Conservation (phyloP, 73 alveolate species). For the Tetrahymena elliotti region DNA sequence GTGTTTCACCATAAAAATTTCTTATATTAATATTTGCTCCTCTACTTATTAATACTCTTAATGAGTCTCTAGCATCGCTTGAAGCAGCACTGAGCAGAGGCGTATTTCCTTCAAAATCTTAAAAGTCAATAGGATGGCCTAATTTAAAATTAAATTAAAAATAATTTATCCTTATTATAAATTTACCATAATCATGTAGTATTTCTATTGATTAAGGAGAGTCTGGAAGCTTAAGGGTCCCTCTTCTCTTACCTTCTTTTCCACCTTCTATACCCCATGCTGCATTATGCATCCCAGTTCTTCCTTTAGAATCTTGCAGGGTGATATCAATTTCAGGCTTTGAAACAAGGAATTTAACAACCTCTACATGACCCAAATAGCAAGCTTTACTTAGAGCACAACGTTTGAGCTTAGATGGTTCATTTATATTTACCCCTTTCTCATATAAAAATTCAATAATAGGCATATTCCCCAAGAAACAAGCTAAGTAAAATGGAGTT, state of each 20-base stretch:
- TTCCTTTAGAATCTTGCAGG: constrained; percentile 20
- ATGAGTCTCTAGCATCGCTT: constrained; percentile 27
- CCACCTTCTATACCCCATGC: constrained; percentile 36
- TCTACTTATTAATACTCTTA: constrained; percentile 5
- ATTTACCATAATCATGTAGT: background rate
- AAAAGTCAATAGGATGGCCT: constrained; percentile 18
- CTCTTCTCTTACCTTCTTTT: constrained; percentile 32
- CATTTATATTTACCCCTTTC: constrained; percentile 34
- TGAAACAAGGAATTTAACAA: constrained; percentile 9
- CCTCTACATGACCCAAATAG: constrained; percentile 19
- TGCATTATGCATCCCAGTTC: constrained; percentile 42
- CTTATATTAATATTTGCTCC: constrained; percentile 26
- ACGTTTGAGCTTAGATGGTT: constrained; percentile 12
- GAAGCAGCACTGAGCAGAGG: constrained; percentile 38
- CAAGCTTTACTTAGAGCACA: constrained; percentile 29
- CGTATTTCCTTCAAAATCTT: constrained; percentile 20
- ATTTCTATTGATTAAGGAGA: background rate
- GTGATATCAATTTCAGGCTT: constrained; percentile 6
- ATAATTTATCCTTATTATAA: too few relatives aligned
- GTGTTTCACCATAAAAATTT: constrained; percentile 38
- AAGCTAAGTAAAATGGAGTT: constrained; percentile 43
- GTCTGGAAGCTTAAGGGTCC: constrained; percentile 12
- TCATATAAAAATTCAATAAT: constrained; percentile 2
- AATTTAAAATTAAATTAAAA: too few relatives aligned
- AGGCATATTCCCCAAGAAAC: constrained; percentile 19